Evolutionary conservation across 2,329 filamentous ascomycete genomes (phyloP), one percentile per base, ranked within the genome.

Genomic region (Lasiodiplodia theobromae): DNA sequence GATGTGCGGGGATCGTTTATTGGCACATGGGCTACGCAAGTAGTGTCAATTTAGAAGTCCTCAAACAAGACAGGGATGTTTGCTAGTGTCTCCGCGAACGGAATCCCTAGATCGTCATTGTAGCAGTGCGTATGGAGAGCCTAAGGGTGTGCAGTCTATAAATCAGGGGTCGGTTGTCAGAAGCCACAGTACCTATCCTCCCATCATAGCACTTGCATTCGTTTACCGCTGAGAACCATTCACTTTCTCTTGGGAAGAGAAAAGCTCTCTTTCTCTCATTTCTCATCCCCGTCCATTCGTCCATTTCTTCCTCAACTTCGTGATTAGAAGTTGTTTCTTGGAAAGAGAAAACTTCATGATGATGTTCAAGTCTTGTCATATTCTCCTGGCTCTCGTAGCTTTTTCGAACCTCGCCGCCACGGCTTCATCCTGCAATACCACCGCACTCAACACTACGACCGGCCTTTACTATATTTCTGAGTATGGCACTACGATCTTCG

Each of bases 391-490:
- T 57, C 21, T 57, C 31, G 25, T 18, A 18, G 53, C 53, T 25
- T 18, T 2, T 16, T 28, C 53, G 21, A 37, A 21, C 3, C 53
- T 57, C 7, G 31, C 53, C 21, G 53, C 6, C 12, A 28, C 23
- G 18, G 31, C 25, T 14, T 31, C 53, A 12, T 63, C 58, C n/a
- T 64, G 66, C 40, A 44, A 68, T 21, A 31, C n/a, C 5, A 63
- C 37, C 28, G 51, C 54, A 16, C 66, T 68, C 5, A 63, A 68
- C 66, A 53, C 53, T 38, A 63, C 66, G 25, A 31, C 31, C 18
- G 38, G 56, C 25, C 11, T 16, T 23, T 68, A 56, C 44, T 11
- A 16, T 25, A 34, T 68, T 12, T 28, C 37, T 4, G 23, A 18
- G 23, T 14, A 34, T 21, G 66, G n/a, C 12, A 58, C 54, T 10